phyloP scores from a whole-genome alignment of 345 rosid species.

The Linum lewisii region DNA sequence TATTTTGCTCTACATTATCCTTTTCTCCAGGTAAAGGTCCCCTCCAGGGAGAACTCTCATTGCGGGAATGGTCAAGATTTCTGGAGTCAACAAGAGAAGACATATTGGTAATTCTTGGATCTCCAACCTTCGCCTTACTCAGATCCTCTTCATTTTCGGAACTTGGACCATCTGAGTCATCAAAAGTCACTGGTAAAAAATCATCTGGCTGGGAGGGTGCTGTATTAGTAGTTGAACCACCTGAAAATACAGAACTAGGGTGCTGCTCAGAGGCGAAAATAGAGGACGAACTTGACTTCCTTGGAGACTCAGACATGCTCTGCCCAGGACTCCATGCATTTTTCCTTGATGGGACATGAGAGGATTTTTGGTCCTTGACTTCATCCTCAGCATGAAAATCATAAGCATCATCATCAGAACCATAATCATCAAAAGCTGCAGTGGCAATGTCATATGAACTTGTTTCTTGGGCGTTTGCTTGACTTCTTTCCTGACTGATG shows the following conservation, averaged over 20 bases:
- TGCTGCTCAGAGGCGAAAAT: conserved; percentile 25
- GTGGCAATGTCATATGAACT: conserved; percentile 24
- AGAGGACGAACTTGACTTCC: conserved; percentile 25
- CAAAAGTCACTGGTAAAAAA: conserved; percentile 39
- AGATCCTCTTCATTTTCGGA: conserved; percentile 14
- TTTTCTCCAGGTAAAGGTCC: neutral
- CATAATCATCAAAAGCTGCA: conserved; percentile 56
- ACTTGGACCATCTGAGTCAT: conserved; percentile 29
- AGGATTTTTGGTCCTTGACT: conserved; percentile 21
- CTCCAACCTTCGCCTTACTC: conserved; percentile 1
- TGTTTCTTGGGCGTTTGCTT: conserved; percentile 24
- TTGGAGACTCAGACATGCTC: conserved; percentile 13
- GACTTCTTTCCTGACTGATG: conserved; percentile 29
- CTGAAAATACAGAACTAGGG: conserved; percentile 30
- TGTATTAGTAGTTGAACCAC: conserved; percentile 24
- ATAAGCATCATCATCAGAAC: conserved; percentile 40
- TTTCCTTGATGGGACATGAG: conserved; percentile 20
- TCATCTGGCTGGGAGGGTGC: conserved; percentile 34
- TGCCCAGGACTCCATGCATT: conserved; percentile 27
- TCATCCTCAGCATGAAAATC: conserved; percentile 32
- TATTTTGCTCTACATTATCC: neutral
- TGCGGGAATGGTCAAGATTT: neutral
- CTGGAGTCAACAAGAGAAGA: neutral
- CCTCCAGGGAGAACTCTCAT: neutral
- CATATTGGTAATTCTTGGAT: too few relatives aligned